Evolutionary conservation across 352 stramenopile genomes (phyloP).

Genomic region (Phytophthora pseudosyringae): DNA sequence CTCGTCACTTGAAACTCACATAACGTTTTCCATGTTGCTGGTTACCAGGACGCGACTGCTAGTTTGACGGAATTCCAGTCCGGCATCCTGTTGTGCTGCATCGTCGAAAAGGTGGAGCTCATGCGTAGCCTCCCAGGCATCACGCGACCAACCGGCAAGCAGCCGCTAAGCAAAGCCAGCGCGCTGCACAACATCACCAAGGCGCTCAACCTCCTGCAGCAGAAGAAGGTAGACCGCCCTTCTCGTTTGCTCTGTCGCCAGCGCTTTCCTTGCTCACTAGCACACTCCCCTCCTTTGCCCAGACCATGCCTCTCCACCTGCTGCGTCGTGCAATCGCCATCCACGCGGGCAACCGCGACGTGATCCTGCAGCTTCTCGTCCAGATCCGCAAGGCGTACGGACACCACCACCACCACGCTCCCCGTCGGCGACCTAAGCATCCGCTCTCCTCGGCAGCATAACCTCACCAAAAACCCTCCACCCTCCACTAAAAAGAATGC

Average conservation of each 20-base stretch:
- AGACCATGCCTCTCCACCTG: slow-evolving; percentile 63
- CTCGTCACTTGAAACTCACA: slow-evolving; percentile 2
- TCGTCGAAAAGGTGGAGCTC: slow-evolving; percentile 74
- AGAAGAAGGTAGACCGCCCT: slow-evolving; percentile 55
- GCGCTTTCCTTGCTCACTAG: neutral
- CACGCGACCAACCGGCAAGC: slow-evolving; percentile 30
- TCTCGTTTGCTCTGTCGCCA: neutral
- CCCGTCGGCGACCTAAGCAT: slow-evolving; percentile 13
- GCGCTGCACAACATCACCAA: slow-evolving; percentile 80
- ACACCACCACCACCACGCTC: slow-evolving; percentile 36
- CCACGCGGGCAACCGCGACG: slow-evolving; percentile 37
- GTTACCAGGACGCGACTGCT: slow-evolving; percentile 31
- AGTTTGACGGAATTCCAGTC: slow-evolving; percentile 63
- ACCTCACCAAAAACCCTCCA: neutral
- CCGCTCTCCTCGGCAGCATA: slow-evolving; percentile 15
- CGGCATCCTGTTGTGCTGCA: slow-evolving; percentile 61
- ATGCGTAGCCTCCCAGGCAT: slow-evolving; percentile 69
- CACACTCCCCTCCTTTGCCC: neutral
- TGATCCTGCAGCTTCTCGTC: slow-evolving; percentile 50
- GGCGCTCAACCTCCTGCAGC: slow-evolving; percentile 59
- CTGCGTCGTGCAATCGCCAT: slow-evolving; percentile 50
- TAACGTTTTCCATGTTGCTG: neutral
- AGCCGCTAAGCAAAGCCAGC: slow-evolving; percentile 53
- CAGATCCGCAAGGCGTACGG: slow-evolving; percentile 58
- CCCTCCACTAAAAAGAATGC: slow-evolving; percentile 19